Conservation (phyloP, 345 rosid genomes). For the Zanthoxylum bungeanum region DNA sequence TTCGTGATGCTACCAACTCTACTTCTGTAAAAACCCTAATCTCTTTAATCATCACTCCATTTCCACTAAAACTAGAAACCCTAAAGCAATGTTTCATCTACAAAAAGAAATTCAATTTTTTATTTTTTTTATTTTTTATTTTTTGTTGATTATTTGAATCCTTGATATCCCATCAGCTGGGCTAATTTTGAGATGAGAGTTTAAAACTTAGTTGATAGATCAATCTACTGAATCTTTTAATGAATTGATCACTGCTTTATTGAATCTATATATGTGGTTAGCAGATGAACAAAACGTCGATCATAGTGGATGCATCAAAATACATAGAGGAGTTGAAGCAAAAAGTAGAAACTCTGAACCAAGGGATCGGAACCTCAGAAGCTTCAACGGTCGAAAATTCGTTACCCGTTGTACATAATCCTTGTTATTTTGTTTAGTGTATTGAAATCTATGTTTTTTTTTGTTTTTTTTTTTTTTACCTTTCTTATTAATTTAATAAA, state of each 20-base stretch:
- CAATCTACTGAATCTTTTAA: too few relatives aligned
- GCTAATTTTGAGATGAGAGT: too few relatives aligned
- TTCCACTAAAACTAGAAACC: constrained; percentile 1
- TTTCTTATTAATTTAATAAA: too few relatives aligned
- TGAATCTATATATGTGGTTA: not conserved
- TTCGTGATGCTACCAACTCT: constrained; percentile 47
- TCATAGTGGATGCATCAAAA: constrained; percentile 49
- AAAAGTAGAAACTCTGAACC: constrained; percentile 40
- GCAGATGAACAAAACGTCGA: constrained; percentile 46
- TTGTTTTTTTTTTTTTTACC: too few relatives aligned
- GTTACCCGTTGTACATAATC: constrained; percentile 35
- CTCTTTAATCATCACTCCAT: constrained; percentile 3
- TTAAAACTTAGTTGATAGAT: not conserved
- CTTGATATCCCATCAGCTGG: too few relatives aligned
- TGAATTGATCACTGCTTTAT: not conserved
- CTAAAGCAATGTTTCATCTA: not conserved
- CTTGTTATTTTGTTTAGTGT: too few relatives aligned
- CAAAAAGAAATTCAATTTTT: not conserved
- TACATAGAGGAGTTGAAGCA: constrained; percentile 53
- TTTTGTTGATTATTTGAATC: too few relatives aligned
- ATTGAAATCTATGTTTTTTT: too few relatives aligned
- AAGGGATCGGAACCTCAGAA: constrained; percentile 31
- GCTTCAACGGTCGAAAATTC: constrained; percentile 27
- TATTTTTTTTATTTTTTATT: too few relatives aligned
- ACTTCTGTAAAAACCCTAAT: constrained; percentile 34